Conservation (phyloP, 257 asterid species). For the Solanum virginianum region DNA sequence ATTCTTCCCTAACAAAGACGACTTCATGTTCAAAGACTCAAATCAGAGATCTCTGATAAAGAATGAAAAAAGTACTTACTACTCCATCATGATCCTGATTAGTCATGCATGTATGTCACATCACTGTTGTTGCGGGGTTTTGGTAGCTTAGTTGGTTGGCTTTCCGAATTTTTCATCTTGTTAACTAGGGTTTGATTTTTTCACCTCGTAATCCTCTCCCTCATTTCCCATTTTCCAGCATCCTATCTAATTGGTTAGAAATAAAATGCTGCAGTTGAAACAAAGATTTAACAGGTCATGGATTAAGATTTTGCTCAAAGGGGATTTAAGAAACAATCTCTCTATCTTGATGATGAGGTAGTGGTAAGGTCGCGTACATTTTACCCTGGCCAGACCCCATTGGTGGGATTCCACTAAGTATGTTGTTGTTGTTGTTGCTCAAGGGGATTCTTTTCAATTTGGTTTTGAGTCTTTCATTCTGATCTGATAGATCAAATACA, state of each 20-base stretch:
- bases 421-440: too few relatives aligned
- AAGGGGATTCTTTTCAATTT: background rate
- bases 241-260: background rate
- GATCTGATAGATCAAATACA: background rate
- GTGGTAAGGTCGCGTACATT: too few relatives aligned
- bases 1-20: background rate
- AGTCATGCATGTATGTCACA: background rate
- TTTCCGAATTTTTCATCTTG: background rate
- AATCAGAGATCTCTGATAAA: background rate
- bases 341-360: too few relatives aligned
- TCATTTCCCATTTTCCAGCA: too few relatives aligned
- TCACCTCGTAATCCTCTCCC: too few relatives aligned
- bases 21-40: background rate
- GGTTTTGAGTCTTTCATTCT: background rate
- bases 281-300: background rate
- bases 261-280: background rate
- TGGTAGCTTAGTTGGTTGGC: background rate
- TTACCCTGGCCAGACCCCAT: too few relatives aligned
- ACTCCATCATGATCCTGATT: background rate
- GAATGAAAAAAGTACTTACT: background rate
- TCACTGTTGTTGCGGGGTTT: background rate
- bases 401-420: too few relatives aligned
- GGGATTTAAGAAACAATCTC: background rate
- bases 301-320: background rate
- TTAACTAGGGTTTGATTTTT: background rate